Base-by-base conservation (phyloP, 768 basidiomycete species). In the Calvatia gigantea region DNA sequence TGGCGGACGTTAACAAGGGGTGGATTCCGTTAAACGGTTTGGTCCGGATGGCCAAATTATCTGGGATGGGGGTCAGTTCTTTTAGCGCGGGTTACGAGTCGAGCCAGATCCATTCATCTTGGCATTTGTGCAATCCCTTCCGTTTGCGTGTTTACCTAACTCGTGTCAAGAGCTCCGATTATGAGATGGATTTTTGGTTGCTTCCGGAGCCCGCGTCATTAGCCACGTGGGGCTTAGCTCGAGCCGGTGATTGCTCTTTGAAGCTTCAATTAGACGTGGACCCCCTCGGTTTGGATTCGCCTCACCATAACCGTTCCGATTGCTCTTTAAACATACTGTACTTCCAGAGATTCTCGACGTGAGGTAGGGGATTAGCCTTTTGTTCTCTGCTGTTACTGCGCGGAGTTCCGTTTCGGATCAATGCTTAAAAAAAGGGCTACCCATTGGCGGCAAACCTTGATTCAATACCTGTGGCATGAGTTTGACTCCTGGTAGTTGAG, bases 81-180 rank as follows among this genome's bases (percentile, higher is more conserved):
- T 41, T 35, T 33, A 45, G 52, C 28, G 31, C 21, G 32, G 32
- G 38, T 43, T 44, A 23, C 31, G 17, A 37, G 23, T 38, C n/a
- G 27, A 41, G 41, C 45, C 14, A 29, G 17, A 21, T 15, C 54
- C 39, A 31, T 48, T 56, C 15, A 56, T 48, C 42, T 32, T 56
- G 17, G 38, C 19, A 19, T 55, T 49, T 56, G n/a, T 33, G 32
- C 54, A 28, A 38, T 38, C 43, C 27, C 43, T 54, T 54, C 32
- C 50, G n/a, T 49, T 27, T 50, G 48, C n/a, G n/a, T 29, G 29
- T 31, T 53, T 43, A 42, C 51, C 42, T 32, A 53, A 53, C 29
- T 53, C 21, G 51, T 43, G 12, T 6, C 15, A 45, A 54, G 43
- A 43, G 43, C 43, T 37, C n/a, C 31, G 41, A 53, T 33, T 32